These are phyloP conservation scores for Deakozyma indianensis DNA, from an alignment of 805 yeast species.

Conservation along the genomic window DNA sequence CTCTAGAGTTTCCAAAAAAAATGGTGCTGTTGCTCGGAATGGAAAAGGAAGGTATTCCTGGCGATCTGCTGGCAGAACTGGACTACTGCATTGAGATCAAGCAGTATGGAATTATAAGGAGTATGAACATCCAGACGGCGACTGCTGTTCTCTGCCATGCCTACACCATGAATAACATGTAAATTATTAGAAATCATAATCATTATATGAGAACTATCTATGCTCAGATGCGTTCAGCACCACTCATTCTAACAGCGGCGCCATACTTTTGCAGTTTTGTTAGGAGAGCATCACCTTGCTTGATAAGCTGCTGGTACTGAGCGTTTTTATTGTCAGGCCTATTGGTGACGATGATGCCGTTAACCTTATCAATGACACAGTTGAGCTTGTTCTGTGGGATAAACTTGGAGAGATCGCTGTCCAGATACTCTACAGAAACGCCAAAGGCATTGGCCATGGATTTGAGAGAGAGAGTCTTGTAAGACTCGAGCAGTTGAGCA, in stretches of 20 bases:
- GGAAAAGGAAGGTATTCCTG: conserved; percentile 87
- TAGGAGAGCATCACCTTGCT: conserved; percentile 82
- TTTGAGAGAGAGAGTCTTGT: conserved; percentile 74
- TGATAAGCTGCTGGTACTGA: conserved; percentile 77
- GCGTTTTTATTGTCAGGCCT: conserved; percentile 93
- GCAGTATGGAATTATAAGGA: conserved; percentile 82
- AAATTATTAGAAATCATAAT: neutral
- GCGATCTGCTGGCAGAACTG: conserved; percentile 62
- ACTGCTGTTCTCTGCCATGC: conserved; percentile 91
- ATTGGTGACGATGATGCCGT: conserved; percentile 85
- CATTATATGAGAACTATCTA: no score
- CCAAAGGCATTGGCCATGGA: conserved; percentile 94
- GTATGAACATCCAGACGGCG: conserved; percentile 96
- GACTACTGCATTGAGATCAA: conserved; percentile 84
- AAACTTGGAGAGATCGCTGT: conserved; percentile 70
- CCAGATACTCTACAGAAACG: conserved; percentile 76
- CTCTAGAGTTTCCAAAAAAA: conserved; percentile 62
- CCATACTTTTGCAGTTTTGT: conserved; percentile 94
- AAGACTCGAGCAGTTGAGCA: conserved; percentile 84
- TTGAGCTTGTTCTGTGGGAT: conserved; percentile 88
- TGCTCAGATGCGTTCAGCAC: conserved; percentile 41
- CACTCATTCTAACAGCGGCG: conserved; percentile 91
- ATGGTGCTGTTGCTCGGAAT: conserved; percentile 69
- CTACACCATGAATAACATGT: conserved; percentile 28
- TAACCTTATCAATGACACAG: conserved; percentile 90